phyloP scores from a whole-genome alignment of 1,139 yeast species.

The Hyphopichia fennica region DNA sequence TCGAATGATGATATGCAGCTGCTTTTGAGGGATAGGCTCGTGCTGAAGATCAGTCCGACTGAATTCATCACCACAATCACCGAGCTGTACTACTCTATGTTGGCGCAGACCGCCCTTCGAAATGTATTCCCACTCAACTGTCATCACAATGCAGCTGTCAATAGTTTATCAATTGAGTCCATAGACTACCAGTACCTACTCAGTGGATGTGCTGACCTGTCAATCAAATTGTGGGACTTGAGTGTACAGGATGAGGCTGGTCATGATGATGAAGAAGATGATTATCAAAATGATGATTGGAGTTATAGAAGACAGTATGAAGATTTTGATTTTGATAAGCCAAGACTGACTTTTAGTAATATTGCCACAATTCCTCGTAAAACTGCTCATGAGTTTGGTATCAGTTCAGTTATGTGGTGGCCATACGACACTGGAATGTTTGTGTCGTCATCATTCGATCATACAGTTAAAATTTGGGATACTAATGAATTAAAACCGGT shows the following conservation, averaged over 20 bases:
- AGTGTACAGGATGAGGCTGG: constrained; percentile 18
- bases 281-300: constrained; percentile 1
- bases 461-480: constrained; percentile 80
- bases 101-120: constrained; percentile 23
- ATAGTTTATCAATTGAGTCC: constrained; percentile 63
- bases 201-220: constrained; percentile 78
- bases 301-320: constrained; percentile 10
- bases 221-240: constrained; percentile 63
- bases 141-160: constrained; percentile 54
- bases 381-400: constrained; percentile 67
- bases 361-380: constrained; percentile 52
- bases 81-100: constrained; percentile 39
- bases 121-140: constrained; percentile 39
- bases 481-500: constrained; percentile 63
- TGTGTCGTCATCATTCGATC: constrained; percentile 79
- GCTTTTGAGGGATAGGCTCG: constrained; percentile 33
- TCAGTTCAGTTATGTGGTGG: constrained; percentile 84
- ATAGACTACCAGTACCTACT: constrained; percentile 51
- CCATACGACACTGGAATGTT: constrained; percentile 86
- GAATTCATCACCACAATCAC: constrained; percentile 40
- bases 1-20: constrained; percentile 33
- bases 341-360: constrained; percentile 19
- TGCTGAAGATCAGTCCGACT: constrained; percentile 27
- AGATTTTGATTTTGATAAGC: constrained; percentile 27
- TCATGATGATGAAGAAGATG: constrained; percentile 15